These are phyloP conservation scores for Cotoneaster glaucophyllus DNA, from an alignment of 306 rosid genomes.

Conservation along the genomic window DNA sequence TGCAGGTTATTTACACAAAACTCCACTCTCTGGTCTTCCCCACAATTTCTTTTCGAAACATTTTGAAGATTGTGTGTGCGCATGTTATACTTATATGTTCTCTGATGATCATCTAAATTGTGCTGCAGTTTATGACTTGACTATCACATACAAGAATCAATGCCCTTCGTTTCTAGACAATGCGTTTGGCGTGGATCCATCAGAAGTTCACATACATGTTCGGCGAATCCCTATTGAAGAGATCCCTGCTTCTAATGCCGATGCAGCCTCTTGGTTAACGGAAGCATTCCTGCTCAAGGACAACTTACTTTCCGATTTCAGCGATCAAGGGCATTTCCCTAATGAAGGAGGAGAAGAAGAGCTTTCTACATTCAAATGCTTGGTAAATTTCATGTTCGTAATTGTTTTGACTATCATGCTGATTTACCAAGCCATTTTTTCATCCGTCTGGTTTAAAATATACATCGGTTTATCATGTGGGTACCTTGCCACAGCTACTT, in stretches of 20 bases:
- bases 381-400: slow-evolving; percentile 35
- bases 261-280: slow-evolving; percentile 68
- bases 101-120: background rate
- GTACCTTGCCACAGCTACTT: slow-evolving; percentile 69
- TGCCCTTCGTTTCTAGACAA: slow-evolving; percentile 87
- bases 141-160: slow-evolving; percentile 69
- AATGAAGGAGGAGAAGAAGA: slow-evolving; percentile 35
- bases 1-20: slow-evolving; percentile 54
- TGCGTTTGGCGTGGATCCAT: slow-evolving; percentile 82
- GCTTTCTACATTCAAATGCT: slow-evolving; percentile 53
- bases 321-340: slow-evolving; percentile 61
- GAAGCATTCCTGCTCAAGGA: slow-evolving; percentile 48
- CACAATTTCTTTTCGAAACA: background rate
- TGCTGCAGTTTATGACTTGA: slow-evolving; percentile 78
- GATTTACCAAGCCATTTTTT: slow-evolving; percentile 52
- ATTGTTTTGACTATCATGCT: slow-evolving; percentile 47
- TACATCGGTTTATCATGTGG: slow-evolving; percentile 69
- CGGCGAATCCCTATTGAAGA: slow-evolving; percentile 52
- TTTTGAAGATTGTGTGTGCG: background rate
- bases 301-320: slow-evolving; percentile 51
- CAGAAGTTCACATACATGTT: slow-evolving; percentile 85
- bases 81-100: background rate
- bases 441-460: slow-evolving; percentile 63
- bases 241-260: slow-evolving; percentile 52
- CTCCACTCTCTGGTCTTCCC: background rate